Evolutionary conservation across 2,329 filamentous ascomycete genomes (phyloP).

Genomic region (Aspergillus awamori): DNA sequence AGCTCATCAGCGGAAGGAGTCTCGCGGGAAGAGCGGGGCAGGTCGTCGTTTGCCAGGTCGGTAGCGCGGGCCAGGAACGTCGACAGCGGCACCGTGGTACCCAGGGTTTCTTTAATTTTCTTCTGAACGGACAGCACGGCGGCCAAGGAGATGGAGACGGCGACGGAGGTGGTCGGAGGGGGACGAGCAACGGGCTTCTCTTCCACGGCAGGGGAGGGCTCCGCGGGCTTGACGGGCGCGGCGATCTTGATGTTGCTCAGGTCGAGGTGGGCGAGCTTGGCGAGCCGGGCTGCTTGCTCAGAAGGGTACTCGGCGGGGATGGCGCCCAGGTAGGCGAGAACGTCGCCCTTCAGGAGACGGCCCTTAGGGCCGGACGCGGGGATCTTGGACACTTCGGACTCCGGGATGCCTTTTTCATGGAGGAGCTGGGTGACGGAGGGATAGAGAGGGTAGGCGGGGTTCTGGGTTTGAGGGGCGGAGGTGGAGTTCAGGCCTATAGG

Average conservation of each 20-base stretch:
- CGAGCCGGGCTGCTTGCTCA: slow-evolving; percentile 69
- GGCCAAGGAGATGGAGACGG: slow-evolving; percentile 75
- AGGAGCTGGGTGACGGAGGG: slow-evolving; percentile 85
- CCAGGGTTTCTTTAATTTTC: slow-evolving; percentile 75
- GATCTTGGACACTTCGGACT: slow-evolving; percentile 77
- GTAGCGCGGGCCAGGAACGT: slow-evolving; percentile 85
- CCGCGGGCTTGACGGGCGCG: slow-evolving; percentile 35
- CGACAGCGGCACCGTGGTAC: slow-evolving; percentile 78
- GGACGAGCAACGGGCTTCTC: slow-evolving; percentile 32
- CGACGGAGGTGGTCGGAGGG: slow-evolving; percentile 51
- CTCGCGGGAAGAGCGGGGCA: slow-evolving; percentile 68
- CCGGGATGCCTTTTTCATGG: slow-evolving; percentile 74
- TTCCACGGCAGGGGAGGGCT: slow-evolving; percentile 44
- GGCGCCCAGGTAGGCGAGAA: slow-evolving; percentile 83
- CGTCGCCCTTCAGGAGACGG: slow-evolving; percentile 90
- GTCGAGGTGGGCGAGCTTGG: slow-evolving; percentile 80
- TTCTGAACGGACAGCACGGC: slow-evolving; percentile 80
- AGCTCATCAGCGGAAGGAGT: slow-evolving; percentile 77
- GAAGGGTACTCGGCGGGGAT: slow-evolving; percentile 73
- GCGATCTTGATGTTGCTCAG: slow-evolving; percentile 92
- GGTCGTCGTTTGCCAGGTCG: slow-evolving; percentile 82
- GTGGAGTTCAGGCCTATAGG: slow-evolving; percentile 40
- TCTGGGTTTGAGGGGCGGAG: slow-evolving; percentile 40
- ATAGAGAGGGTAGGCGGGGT: slow-evolving; percentile 53
- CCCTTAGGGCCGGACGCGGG: slow-evolving; percentile 84